Percentiles rank a stretch among this genome's conserved stretches.
These are phyloP conservation scores for Raffaelea arxii DNA, from an alignment of 2,329 filamentous ascomycete species.

Conservation along the genomic window DNA sequence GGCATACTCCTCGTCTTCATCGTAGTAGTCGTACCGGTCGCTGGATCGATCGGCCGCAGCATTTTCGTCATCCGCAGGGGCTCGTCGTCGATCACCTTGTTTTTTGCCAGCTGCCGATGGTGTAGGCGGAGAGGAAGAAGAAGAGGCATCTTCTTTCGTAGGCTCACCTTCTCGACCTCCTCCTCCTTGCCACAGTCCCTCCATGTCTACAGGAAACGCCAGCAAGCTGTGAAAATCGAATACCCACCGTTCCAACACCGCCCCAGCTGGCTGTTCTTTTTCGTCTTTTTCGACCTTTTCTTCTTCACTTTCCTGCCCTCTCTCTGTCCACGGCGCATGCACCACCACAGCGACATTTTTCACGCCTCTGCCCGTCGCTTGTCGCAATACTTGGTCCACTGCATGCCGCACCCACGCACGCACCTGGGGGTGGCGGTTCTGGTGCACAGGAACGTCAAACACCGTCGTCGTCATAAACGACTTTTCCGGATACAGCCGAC, in stretches of 20 bases:
- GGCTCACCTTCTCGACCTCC: too few relatives aligned
- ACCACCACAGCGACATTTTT: slow-evolving; percentile 10
- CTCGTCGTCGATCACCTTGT: slow-evolving; percentile 36
- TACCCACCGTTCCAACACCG: slow-evolving; percentile 51
- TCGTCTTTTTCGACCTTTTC: slow-evolving; percentile 1
- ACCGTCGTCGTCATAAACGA: slow-evolving; percentile 74
- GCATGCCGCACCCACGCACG: slow-evolving; percentile 81
- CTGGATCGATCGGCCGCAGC: background rate
- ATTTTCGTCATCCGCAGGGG: slow-evolving; percentile 5
- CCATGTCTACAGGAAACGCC: slow-evolving; percentile 26
- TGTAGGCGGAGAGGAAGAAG: too few relatives aligned
- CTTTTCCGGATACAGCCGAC: slow-evolving; percentile 63
- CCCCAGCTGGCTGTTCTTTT: slow-evolving; percentile 20
- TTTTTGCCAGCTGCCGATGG: too few relatives aligned
- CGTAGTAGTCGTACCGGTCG: slow-evolving; percentile 7
- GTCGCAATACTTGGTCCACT: slow-evolving; percentile 57
- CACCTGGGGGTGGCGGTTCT: slow-evolving; percentile 76
- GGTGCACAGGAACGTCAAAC: slow-evolving; percentile 75
- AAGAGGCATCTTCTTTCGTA: too few relatives aligned
- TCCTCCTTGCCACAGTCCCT: slow-evolving; percentile 19
- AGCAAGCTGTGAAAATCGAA: slow-evolving; percentile 49
- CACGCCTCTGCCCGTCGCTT: slow-evolving; percentile 48
- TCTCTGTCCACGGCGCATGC: slow-evolving; percentile 9
- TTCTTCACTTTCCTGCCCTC: background rate
- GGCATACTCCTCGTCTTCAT: slow-evolving; percentile 7